A percentile compares a stretch with the other conserved stretches of the same genome.
Evolutionary conservation across 495 filamentous ascomycete genomes (phyloP).

Genomic region (Eremomyces bilateralis): DNA sequence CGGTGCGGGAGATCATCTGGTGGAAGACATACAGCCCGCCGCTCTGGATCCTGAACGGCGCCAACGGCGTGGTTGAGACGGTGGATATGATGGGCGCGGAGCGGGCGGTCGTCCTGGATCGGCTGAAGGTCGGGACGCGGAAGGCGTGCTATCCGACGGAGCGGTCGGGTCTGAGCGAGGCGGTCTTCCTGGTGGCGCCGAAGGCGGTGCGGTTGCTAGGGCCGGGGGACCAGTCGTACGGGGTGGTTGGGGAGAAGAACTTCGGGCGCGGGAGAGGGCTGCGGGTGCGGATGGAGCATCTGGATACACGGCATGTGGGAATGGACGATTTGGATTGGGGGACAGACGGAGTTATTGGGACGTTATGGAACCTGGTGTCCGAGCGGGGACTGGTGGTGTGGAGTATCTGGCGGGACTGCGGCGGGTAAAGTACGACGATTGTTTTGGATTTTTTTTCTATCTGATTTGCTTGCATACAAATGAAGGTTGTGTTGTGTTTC

Average conservation of each 20-base stretch:
- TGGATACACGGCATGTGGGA: conserved; percentile 53
- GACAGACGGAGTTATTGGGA: conserved; percentile 58
- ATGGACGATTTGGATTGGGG: conserved; percentile 85
- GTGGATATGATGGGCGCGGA: conserved; percentile 65
- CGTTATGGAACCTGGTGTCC: conserved; percentile 53
- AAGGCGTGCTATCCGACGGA: not conserved
- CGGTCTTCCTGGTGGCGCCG: conserved; percentile 20
- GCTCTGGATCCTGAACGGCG: conserved; percentile 69
- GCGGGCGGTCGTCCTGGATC: conserved; percentile 33
- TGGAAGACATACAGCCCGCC: conserved; percentile 97
- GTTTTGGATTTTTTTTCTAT: too few species aligned
- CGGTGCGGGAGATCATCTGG: conserved; percentile 64
- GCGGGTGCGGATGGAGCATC: too few species aligned
- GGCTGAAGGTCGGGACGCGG: conserved; percentile 32
- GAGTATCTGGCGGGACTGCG: conserved; percentile 30
- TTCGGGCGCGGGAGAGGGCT: too few species aligned
- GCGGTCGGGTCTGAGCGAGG: conserved; percentile 2
- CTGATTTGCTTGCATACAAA: too few species aligned
- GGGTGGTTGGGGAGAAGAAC: conserved; percentile 31
- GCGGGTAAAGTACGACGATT: too few species aligned
- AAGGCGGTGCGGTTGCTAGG: conserved; percentile 50
- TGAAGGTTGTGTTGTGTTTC: too few species aligned
- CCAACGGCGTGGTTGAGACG: conserved; percentile 41
- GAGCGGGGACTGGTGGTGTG: conserved; percentile 62
- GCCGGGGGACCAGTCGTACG: conserved; percentile 10